A percentile compares a stretch with the other conserved stretches of the same genome.
Evolutionary conservation across 176 grass and related monocot species (phyloP).

Genomic region (Musa acuminata): DNA sequence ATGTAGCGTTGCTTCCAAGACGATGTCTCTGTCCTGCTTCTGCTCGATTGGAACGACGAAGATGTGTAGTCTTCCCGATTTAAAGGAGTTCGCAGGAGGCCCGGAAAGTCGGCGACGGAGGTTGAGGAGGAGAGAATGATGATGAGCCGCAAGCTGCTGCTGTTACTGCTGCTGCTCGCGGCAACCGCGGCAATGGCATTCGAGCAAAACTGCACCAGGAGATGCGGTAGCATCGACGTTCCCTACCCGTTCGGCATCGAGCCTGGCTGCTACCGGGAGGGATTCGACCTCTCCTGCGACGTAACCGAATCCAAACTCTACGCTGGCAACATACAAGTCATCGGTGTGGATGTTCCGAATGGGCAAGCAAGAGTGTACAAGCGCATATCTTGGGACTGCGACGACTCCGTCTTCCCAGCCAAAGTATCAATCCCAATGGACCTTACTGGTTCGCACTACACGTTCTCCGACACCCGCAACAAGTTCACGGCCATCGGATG

Average conservation of each 20-base stretch:
- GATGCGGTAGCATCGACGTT: constrained; percentile 2
- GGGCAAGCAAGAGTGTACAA: not conserved
- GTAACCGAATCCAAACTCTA: not conserved
- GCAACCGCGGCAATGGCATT: not conserved
- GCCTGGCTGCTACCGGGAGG: not conserved
- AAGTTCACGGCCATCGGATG: constrained; percentile 40
- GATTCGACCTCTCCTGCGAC: not conserved
- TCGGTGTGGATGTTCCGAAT: not conserved
- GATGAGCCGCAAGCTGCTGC: too few species aligned
- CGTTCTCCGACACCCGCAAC: constrained; percentile 23
- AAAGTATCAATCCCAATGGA: not conserved
- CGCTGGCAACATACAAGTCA: too few species aligned
- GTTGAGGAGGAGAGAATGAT: too few species aligned
- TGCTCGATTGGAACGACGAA: too few species aligned
- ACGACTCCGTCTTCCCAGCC: not conserved
- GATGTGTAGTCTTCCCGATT: too few species aligned
- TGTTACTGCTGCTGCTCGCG: not conserved
- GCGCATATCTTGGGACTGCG: not conserved
- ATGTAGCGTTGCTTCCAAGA: too few species aligned
- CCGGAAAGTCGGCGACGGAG: too few species aligned
- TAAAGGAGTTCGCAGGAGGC: too few species aligned
- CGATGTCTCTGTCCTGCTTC: too few species aligned
- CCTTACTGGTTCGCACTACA: not conserved
- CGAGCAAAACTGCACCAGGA: not conserved
- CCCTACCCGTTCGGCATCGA: constrained; percentile 14